Conservation (phyloP, 306 rosid genomes). For the Hippophae rhamnoides region DNA sequence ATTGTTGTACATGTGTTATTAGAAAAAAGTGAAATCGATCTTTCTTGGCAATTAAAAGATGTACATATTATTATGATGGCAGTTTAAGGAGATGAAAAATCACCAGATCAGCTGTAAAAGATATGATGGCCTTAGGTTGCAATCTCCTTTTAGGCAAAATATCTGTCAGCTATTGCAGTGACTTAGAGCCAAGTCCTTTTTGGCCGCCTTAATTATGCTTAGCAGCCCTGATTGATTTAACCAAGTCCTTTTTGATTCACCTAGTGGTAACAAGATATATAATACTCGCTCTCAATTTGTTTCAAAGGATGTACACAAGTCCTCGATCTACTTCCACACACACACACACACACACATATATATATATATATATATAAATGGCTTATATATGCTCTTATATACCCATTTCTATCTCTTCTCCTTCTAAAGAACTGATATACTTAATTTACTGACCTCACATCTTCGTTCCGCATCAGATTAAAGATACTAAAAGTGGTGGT, state of each 20-base stretch:
- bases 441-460: too few relatives aligned
- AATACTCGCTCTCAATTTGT: too few relatives aligned
- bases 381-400: slow-evolving; percentile 27
- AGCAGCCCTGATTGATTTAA: slow-evolving; percentile 32
- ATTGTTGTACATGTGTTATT: neutral
- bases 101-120: slow-evolving; percentile 74
- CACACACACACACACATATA: too few relatives aligned
- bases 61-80: too few relatives aligned
- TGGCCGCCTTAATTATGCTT: slow-evolving; percentile 29
- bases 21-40: too few relatives aligned
- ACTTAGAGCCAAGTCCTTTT: slow-evolving; percentile 52
- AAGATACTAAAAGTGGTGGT: too few relatives aligned
- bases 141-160: slow-evolving; percentile 65
- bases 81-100: neutral
- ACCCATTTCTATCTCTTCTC: slow-evolving; percentile 18
- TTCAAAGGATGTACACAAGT: too few relatives aligned
- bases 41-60: too few relatives aligned
- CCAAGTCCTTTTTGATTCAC: slow-evolving; percentile 20
- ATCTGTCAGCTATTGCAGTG: slow-evolving; percentile 80
- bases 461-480: too few relatives aligned
- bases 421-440: neutral
- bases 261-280: too few relatives aligned
- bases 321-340: slow-evolving; percentile 21
- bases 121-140: slow-evolving; percentile 56
- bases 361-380: too few relatives aligned